Evolutionary conservation across 2,329 filamentous ascomycete genomes (phyloP), one percentile per base, ranked within the genome.

Genomic region (Thermoascus crustaceus): DNA sequence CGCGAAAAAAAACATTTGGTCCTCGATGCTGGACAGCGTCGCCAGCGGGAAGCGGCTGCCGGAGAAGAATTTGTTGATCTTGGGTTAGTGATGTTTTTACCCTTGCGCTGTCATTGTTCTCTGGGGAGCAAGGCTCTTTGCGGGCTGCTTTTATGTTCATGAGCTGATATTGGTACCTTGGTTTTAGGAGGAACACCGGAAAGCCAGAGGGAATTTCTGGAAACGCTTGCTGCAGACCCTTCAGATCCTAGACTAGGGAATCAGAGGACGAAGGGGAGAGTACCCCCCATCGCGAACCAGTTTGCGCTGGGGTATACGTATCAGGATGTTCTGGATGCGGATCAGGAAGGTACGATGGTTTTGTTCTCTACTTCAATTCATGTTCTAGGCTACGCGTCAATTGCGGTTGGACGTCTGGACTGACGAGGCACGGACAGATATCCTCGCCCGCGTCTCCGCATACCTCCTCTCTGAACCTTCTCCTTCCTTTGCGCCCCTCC

Each of bases 271-370:
- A 63, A 60, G 50, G 53, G 60, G 48, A 80, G 76, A 58, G 73
- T 75, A 42, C 82, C 85, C 2, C 85, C 86, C 14, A 76, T 94
- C 53, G 88, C 88, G 37, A 95, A 95, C 56, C 83, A 82, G 55
- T 94, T 94, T 61, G 88, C 88, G 7, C 67, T 95, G 40, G 88
- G 88, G 34, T 95, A 95, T 59, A 94, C 88, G 35, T 95, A 94
- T 64, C 86, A 93, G 58, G 86, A 95, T 63, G 86, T 95, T 23
- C 72, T 94, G 23, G 88, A 95, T 61, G 82, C 85, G 38, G 88
- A 95, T 57, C 87, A 94, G 60, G 89, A 95, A 71, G 85, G 85
- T 87, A 63, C 24, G 39, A 26, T 16, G 6, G 9, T 11, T 18
- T 4, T 30, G 10, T 11, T 18, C 13, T 22, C n/a, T 10, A 17